Base-by-base conservation (phyloP, 441 rosid genomes). In the Brassica hybrid region DNA sequence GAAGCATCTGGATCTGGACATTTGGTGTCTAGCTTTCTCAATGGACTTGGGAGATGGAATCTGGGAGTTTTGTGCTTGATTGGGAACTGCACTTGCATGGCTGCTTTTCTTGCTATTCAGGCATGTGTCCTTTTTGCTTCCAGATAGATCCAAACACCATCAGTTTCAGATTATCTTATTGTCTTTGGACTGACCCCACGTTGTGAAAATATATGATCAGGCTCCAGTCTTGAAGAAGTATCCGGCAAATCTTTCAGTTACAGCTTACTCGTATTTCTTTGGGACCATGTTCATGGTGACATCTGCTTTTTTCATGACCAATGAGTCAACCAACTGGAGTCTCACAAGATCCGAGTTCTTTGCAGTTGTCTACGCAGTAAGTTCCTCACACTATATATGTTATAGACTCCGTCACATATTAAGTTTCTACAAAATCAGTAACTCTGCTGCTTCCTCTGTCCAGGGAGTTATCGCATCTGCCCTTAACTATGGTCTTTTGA, bases 71-170 rank as follows among this genome's bases (percentile, higher is more conserved):
- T 94, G 77, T 96, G 98, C 83, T 84, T 96, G 75, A 85, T 96
- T 56, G 99, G 98, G 74, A 96, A 96, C 80, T 96, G 99, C 80
- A 85, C 90, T 74, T 96, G 98, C 85, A 96, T 96, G 99, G 98
- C 98, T 74, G 89, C 97, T 69, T 96, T 94, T 81, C 86, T 96
- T 54, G 98, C 94, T 63, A 86, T 94, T 76, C 98, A 96, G 99
- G 99, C 87, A 87, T 76, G 67, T 67, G 34, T 45, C 45, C 71
- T 10, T 72, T 50, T 63, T 36, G 43, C 43, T 52, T 50, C 36
- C 1, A 27, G 3, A 64, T 71, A 45, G 25, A 65, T 71, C 59
- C 68, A 66, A 21, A 60, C 48, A 65, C 38, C 38, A 10, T 71
- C 56, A 38, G 12, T 57, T 17, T 71, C 73, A 21, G 5, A 45